Evolutionary conservation across 1,139 yeast genomes (phyloP), one percentile per base, ranked within the genome.

Genomic region (Pichia sp.): DNA sequence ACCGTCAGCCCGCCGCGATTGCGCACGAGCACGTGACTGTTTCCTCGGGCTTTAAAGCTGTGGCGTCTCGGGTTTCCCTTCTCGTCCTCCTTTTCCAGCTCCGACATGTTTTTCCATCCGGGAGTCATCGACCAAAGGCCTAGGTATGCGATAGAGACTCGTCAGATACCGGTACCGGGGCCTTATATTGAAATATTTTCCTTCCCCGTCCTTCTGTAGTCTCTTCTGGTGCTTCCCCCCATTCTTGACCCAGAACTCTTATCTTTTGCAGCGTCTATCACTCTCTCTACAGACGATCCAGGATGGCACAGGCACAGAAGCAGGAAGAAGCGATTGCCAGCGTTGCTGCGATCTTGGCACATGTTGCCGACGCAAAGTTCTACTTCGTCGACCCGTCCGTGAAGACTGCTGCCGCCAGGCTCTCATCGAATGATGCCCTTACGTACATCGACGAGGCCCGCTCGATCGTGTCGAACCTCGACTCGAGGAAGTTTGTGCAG

Each of bases 381-480:
- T 62, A 62, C 42, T 47, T 58, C 37, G 56, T 63, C 16, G 58
- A 56, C 47, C 62, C 64, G 10, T 43, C 48, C 1, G 13, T n/a
- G 6, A 34, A 45, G 21, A 36, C 30, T 6, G 16, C 36, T 16
- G 36, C 36, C 13, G 13, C 6, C 13, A 31, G 49, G 25, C 55
- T 64, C n/a, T 57, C 66, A 18, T 62, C 75, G 46, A 76, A 80
- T 60, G 89, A 84, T 64, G 82, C 87, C 9, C 75, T 79, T 55
- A 69, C 74, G 9, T 65, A 70, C 42, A 70, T 82, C 19, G 70
- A 66, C 46, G 51, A 23, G 9, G 16, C 44, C 6, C 65, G 77
- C 39, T 68, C 82, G 5, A 72, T 85, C 8, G 76, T 87, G 39
- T 74, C 87, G 3, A 72, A 80, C 49, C 75, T 87, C 3, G 71